phyloP scores from a whole-genome alignment of 768 basidiomycete species.

The Hebeloma cylindrosporum region DNA sequence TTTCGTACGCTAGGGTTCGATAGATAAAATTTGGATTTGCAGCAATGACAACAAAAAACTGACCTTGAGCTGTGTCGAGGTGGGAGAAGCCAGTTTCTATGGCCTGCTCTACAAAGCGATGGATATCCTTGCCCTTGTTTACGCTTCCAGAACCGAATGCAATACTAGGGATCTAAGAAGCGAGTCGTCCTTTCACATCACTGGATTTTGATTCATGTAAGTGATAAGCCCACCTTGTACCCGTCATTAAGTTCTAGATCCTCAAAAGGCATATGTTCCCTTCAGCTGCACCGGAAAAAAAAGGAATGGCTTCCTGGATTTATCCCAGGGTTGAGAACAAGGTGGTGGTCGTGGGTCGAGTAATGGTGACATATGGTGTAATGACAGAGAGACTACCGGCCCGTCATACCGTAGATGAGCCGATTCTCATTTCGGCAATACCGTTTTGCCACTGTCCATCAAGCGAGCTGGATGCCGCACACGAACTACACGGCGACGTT shows the following conservation, averaged over 20 bases:
- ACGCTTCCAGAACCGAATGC: constrained; percentile 62
- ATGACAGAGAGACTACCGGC: too few relatives aligned
- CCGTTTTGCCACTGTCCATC: too few relatives aligned
- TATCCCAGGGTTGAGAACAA: too few relatives aligned
- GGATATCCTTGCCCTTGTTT: constrained; percentile 47
- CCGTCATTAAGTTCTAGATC: constrained; percentile 42
- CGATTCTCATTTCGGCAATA: too few relatives aligned
- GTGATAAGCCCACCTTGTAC: constrained; percentile 28
- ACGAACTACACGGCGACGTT: background rate
- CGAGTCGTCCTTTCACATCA: background rate
- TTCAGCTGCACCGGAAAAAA: too few relatives aligned
- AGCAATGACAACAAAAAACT: constrained; percentile 8
- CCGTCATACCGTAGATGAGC: too few relatives aligned
- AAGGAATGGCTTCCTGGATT: too few relatives aligned
- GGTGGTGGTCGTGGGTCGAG: too few relatives aligned
- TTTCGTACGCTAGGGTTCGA: constrained; percentile 33
- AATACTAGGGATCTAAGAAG: constrained; percentile 55
- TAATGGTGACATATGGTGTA: too few relatives aligned
- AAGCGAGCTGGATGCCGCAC: too few relatives aligned
- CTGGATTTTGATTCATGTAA: background rate
- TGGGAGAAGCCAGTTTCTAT: constrained; percentile 61
- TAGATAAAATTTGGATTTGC: constrained; percentile 9
- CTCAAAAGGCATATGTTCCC: constrained; percentile 38
- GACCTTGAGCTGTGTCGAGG: constrained; percentile 62
- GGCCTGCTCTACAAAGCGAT: constrained; percentile 55